Percentiles rank a stretch among this genome's conserved stretches.
Conservation (phyloP, 1,284 basidiomycete species). For the Rhodofomes roseus region DNA sequence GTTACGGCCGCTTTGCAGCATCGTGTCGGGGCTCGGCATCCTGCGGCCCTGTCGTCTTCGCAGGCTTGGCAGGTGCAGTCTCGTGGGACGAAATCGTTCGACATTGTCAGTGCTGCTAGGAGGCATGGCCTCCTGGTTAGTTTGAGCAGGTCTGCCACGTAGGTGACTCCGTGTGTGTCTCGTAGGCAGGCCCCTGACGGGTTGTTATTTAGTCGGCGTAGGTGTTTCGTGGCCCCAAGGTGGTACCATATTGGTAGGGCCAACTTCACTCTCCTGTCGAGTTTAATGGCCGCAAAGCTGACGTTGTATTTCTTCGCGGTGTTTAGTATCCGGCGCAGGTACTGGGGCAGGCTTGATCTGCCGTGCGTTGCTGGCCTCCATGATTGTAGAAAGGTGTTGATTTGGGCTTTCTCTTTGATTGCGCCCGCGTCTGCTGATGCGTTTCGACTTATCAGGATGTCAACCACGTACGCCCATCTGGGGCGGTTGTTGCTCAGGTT, state of each 20-base stretch:
- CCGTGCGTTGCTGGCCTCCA: not conserved
- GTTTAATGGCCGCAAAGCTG: not conserved
- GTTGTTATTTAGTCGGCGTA: not conserved
- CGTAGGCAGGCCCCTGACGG: not conserved
- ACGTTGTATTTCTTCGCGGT: not conserved
- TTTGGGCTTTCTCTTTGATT: not conserved
- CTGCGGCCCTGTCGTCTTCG: too few relatives aligned
- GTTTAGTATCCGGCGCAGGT: not conserved
- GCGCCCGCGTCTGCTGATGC: not conserved
- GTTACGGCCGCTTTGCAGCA: not conserved
- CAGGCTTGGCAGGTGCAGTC: too few relatives aligned
- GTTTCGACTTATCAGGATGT: not conserved
- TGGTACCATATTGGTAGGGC: slow-evolving; percentile 4
- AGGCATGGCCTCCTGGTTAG: too few relatives aligned
- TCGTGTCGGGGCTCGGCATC: too few relatives aligned
- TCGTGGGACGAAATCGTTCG: too few relatives aligned
- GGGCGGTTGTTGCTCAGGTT: not conserved
- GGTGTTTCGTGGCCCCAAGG: not conserved
- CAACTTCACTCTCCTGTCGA: not conserved
- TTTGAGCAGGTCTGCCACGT: not conserved
- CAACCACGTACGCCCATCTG: not conserved
- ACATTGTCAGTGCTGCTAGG: too few relatives aligned
- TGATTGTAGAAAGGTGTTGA: not conserved
- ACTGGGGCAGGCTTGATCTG: not conserved
- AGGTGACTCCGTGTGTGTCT: not conserved